Evolutionary conservation across 768 basidiomycete species (phyloP), one percentile per base, ranked within the genome.

Genomic region (Leccinum incarnatum): DNA sequence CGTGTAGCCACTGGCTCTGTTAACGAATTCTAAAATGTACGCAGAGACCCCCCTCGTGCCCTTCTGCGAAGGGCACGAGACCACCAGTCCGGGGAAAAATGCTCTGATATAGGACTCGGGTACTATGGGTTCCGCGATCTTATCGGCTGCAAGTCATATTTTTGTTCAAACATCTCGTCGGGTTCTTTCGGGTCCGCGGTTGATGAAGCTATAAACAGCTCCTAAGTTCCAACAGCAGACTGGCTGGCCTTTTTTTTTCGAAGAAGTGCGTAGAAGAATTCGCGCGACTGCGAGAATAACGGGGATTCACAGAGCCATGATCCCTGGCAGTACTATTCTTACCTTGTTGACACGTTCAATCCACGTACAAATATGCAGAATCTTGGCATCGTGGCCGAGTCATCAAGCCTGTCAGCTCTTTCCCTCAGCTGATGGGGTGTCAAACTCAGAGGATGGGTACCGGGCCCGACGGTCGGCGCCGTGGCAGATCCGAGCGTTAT

Each of bases 381-480:
- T 11, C 4, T 14, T 30, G 19, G 30, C 25, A 15, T 27, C 23
- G 14, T 42, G 47, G 52, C 30, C 25, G n/a, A 29, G 10, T 14
- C 17, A 46, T 15, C 17, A 32, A 46, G 42, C n/a, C 19, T 47
- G 37, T 51, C 42, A 45, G 5, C 11, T 19, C 19, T 21, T 45
- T 12, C 8, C 19, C 45, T 49, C 30, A 53, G 40, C 15, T 17
- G 29, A 36, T 27, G 51, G 14, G 2, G 10, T 55, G 34, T 40
- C n/a, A 25, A 8, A 21, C 5, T 50, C 21, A 23, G 47, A 27
- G 21, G 29, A 27, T 42, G 15, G 29, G 2, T 29, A 21, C 17
- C 54, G 52, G 36, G 30, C 36, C 62, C 66, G 57, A 67, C 61
- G 12, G 25, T 65, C 63, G 58, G 66, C 36, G 50, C 32, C 50